A percentile compares a stretch with the other conserved stretches of the same genome.
These are phyloP conservation scores for Phyllosticta paracitricarpa DNA, from an alignment of 2,329 filamentous ascomycete genomes.

Conservation along the genomic window DNA sequence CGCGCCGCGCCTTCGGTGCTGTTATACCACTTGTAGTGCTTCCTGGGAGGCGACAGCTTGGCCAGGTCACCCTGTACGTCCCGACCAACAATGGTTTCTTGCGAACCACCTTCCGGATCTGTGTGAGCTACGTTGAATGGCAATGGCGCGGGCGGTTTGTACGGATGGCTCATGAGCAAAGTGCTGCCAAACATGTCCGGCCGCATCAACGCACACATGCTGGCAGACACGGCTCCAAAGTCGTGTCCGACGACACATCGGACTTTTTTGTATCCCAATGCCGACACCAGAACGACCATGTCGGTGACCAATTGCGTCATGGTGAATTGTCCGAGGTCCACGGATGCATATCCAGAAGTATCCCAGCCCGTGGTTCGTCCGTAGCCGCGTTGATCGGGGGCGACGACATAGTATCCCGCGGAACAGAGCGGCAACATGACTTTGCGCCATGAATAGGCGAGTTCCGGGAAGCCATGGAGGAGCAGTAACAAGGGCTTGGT, in stretches of 20 bases:
- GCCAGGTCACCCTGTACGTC: constrained; percentile 50
- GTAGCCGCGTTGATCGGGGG: constrained; percentile 59
- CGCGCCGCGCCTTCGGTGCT: constrained; percentile 37
- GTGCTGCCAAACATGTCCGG: constrained; percentile 55
- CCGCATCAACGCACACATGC: constrained; percentile 50
- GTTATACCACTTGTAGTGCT: constrained; percentile 63
- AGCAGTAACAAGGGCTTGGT: constrained; percentile 49
- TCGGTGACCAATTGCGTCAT: constrained; percentile 52
- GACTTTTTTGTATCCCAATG: constrained; percentile 49
- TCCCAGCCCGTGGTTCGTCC: constrained; percentile 56
- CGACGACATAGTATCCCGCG: constrained; percentile 55
- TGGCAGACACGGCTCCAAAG: constrained; percentile 52
- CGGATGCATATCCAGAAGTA: constrained; percentile 37
- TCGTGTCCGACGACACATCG: constrained; percentile 56
- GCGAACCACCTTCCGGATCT: not conserved
- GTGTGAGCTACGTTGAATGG: constrained; percentile 36
- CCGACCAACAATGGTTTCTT: constrained; percentile 14
- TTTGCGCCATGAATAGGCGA: constrained; percentile 61
- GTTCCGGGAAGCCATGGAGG: constrained; percentile 57
- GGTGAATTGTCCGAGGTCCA: constrained; percentile 48
- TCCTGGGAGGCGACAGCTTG: constrained; percentile 45
- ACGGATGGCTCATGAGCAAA: constrained; percentile 56
- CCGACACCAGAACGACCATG: constrained; percentile 50
- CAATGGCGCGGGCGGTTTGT: constrained; percentile 43
- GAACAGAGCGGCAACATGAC: constrained; percentile 49